Conservation (phyloP, 2,329 filamentous ascomycete genomes). For the Trichothecium sympodiale region DNA sequence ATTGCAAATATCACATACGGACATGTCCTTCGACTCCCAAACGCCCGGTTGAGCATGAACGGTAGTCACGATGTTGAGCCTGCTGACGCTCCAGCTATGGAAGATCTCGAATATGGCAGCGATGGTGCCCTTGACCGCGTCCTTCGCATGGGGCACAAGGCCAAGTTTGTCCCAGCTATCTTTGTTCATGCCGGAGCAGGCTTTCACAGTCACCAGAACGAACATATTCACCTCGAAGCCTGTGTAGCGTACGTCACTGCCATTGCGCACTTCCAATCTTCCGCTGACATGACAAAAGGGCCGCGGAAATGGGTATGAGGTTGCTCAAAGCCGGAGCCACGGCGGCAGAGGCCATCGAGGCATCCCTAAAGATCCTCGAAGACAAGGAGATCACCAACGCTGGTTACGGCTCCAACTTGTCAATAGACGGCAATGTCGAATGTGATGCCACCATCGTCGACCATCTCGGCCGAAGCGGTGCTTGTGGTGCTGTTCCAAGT, state of each 20-base stretch:
- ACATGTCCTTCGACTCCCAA: no score
- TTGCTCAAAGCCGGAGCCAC: constrained; percentile 68
- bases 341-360: constrained; percentile 81
- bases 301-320: constrained; percentile 73
- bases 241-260: constrained; percentile 65
- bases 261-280: background rate
- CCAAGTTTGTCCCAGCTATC: constrained; percentile 52
- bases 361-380: constrained; percentile 77
- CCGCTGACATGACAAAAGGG: constrained; percentile 39
- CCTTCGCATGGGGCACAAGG: constrained; percentile 21
- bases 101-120: constrained; percentile 31
- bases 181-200: constrained; percentile 95
- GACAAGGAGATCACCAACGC: constrained; percentile 95
- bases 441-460: constrained; percentile 93
- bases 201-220: constrained; percentile 82
- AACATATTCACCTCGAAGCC: constrained; percentile 70
- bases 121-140: constrained; percentile 31
- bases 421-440: constrained; percentile 83
- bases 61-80: constrained; percentile 14
- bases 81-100: constrained; percentile 27
- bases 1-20: no score
- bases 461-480: constrained; percentile 81
- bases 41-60: constrained; percentile 18
- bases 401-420: constrained; percentile 89
- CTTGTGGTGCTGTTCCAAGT: constrained; percentile 86